Evolutionary conservation across 2,329 filamentous ascomycete genomes (phyloP).

Genomic region (Apiospora phragmitis): DNA sequence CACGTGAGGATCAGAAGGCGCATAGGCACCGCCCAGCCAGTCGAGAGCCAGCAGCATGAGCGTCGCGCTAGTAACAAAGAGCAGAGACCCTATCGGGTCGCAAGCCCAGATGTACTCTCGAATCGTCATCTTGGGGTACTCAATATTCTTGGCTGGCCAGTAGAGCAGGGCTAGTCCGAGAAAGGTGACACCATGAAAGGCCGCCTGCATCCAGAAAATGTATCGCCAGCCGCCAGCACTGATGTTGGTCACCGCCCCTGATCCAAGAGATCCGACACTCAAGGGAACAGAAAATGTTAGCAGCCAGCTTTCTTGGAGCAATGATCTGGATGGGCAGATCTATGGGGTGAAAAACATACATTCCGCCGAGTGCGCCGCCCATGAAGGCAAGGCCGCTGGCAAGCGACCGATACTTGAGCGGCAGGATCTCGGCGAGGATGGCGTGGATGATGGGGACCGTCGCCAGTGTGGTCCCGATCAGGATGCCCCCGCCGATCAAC

Average conservation of each 20-base stretch:
- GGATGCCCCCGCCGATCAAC: conserved; percentile 56
- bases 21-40: conserved; percentile 45
- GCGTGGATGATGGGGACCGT: conserved; percentile 57
- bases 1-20: conserved; percentile 40
- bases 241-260: conserved; percentile 52
- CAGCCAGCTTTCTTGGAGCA: no score
- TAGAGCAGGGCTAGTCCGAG: conserved; percentile 50
- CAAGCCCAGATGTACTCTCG: conserved; percentile 45
- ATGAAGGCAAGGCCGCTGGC: conserved; percentile 55
- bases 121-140: conserved; percentile 39
- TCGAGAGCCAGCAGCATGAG: conserved; percentile 43
- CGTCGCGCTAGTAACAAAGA: conserved; percentile 35
- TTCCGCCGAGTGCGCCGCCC: conserved; percentile 50
- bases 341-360: conserved; percentile 36
- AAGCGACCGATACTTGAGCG: conserved; percentile 55
- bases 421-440: conserved; percentile 57
- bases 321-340: neutral
- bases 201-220: conserved; percentile 62
- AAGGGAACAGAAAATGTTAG: no score
- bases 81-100: conserved; percentile 46
- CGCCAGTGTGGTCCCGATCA: conserved; percentile 55
- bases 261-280: conserved; percentile 49
- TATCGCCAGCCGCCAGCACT: conserved; percentile 50
- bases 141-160: conserved; percentile 41
- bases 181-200: conserved; percentile 48